Base-by-base conservation (phyloP, 371 early-diverging fungal genomes). In the Circinella umbellata region DNA sequence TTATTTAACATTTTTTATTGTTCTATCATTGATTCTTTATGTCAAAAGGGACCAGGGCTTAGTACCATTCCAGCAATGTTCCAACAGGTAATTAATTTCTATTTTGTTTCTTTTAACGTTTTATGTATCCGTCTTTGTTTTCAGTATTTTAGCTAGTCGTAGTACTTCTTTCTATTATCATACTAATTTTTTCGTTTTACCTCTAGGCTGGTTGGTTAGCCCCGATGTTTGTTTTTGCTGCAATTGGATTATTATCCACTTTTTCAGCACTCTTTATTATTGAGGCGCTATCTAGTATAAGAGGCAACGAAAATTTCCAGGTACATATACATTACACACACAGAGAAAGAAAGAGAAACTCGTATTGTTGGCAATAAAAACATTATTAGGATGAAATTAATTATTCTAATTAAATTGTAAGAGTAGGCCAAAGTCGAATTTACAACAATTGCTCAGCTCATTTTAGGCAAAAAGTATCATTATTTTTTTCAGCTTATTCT, bases 251-350 rank as follows among this genome's bases (percentile, higher is more conserved):
- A 11, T 72, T 89, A 17, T 86, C 87, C 20, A 78, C 80, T 3
- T 80, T 83, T 27, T 81, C 88, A 15, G 83, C 89, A 20, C 77
- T 94, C 17, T 92, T 94, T 70, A 87, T 92, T 34, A 88, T 91
- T 67, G 94, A 94, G 69, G 90, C 91, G 13, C 87, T 94, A 84
- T 90, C 92, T 57, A 88, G 86, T 59, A 87, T 93, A 48, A 89
- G 90, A 10, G 95, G 94, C 18, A 94, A 93, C 76, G 87, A 89
- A 61, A 82, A 86, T 38, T 87, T 90, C 61, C 88, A 90, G 68
- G 88, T 84, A 49, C 4, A n/a, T 61, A 3, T 27, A 34, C 15
- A 46, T 18, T 18, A 63, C 38, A 9, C 49, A 27, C 27, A 0
- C 27, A 27, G 27, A 27, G 27, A 38, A 54, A 66, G 27, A 55